phyloP scores from a whole-genome alignment of 768 basidiomycete species.

The Rhodotorula diobovata region DNA sequence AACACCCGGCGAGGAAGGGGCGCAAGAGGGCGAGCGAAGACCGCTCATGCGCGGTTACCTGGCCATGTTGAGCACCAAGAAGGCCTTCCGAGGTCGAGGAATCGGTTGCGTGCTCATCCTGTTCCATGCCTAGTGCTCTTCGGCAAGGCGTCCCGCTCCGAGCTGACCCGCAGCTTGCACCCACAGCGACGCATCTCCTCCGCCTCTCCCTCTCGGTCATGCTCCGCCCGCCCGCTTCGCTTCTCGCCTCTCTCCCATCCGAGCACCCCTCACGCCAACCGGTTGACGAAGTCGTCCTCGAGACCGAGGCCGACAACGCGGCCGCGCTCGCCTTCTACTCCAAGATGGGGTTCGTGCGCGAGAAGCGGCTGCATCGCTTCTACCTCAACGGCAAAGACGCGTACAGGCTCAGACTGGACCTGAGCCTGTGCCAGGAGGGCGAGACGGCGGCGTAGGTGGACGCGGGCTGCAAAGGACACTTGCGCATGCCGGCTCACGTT shows the following conservation, averaged over 20 bases:
- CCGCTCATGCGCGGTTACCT: slow-evolving; percentile 82
- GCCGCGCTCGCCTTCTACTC: slow-evolving; percentile 85
- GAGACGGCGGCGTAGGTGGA: no score
- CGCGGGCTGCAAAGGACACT: no score
- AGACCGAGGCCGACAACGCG: slow-evolving; percentile 90
- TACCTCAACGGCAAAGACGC: slow-evolving; percentile 98
- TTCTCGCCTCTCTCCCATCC: background rate
- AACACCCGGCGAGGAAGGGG: slow-evolving; percentile 48
- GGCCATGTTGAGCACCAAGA: slow-evolving; percentile 90
- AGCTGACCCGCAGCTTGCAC: background rate
- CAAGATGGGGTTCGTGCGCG: slow-evolving; percentile 87
- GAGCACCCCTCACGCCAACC: slow-evolving; percentile 3
- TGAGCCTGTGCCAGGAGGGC: background rate
- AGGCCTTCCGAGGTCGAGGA: slow-evolving; percentile 77
- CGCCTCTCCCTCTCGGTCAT: slow-evolving; percentile 65
- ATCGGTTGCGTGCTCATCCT: slow-evolving; percentile 58
- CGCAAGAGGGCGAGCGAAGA: background rate
- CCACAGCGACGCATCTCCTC: slow-evolving; percentile 74
- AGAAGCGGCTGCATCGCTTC: slow-evolving; percentile 89
- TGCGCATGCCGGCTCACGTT: no score
- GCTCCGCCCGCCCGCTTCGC: slow-evolving; percentile 55
- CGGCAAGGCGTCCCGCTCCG: no score
- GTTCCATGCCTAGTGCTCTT: background rate
- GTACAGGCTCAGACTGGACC: slow-evolving; percentile 57
- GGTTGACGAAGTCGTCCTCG: slow-evolving; percentile 71